phyloP scores from a whole-genome alignment of 2,329 filamentous ascomycete genomes.

The Canariomyces notabilis region DNA sequence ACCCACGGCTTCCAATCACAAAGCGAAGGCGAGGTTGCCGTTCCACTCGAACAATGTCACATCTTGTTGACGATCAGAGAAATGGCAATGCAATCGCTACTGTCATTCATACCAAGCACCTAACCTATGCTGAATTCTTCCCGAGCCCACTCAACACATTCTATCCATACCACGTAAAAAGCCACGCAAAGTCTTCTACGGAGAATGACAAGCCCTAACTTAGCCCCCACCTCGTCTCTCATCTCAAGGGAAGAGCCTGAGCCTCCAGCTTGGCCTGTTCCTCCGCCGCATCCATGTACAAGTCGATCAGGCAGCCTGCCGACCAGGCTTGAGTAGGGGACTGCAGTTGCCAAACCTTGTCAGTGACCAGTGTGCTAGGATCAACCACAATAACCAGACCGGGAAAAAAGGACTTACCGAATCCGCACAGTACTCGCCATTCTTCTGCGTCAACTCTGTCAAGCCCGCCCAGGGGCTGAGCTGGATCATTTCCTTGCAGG shows the following conservation, averaged over 20 bases:
- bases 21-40: no score
- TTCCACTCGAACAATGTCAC: no score
- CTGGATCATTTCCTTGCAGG: constrained; percentile 79
- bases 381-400: not conserved
- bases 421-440: constrained; percentile 76
- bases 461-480: constrained; percentile 84
- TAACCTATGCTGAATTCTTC: no score
- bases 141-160: no score
- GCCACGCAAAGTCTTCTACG: no score
- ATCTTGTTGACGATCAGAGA: no score
- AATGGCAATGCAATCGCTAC: no score
- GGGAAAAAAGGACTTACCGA: constrained; percentile 58
- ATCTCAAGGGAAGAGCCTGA: constrained; percentile 25
- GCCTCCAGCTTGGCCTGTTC: constrained; percentile 35
- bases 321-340: constrained; percentile 97
- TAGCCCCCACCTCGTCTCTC: not conserved
- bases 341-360: constrained; percentile 43
- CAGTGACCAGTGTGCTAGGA: constrained; percentile 6
- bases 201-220: not conserved
- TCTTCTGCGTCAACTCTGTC: constrained; percentile 88
- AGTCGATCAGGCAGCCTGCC: constrained; percentile 85
- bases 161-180: no score
- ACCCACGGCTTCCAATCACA: no score
- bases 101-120: no score
- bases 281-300: constrained; percentile 84